Evolutionary conservation across 805 yeast species (phyloP), one percentile per base, ranked within the genome.

Genomic region (Candida jianshihensis): DNA sequence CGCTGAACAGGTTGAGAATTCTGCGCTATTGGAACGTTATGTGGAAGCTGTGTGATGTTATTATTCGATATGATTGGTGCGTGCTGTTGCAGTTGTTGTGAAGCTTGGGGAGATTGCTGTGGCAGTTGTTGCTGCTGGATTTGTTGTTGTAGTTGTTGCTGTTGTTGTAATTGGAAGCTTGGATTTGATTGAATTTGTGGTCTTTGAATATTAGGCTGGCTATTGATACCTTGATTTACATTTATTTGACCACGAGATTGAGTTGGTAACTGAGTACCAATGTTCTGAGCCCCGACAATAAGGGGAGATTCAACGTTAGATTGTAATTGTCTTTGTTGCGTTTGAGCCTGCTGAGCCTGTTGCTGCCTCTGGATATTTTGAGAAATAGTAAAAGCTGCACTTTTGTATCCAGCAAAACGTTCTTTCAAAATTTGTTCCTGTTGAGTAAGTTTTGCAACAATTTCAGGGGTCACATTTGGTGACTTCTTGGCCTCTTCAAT

Each of bases 381-480:
- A 4, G 46, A 34, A 6, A 47, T 22, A 11, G 31, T 21, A 22
- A 63, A 52, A 1, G 78, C 79, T 33, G 70, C 66, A 38, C 67
- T 66, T 40, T 70, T 72, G 46, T 70, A 75, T 32, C 70, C 70
- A 17, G 68, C 66, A 43, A 67, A 66, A 37, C 73, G 68, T 25
- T 57, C 59, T 39, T 61, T 69, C 44, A 72, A 50, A 26, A 71
- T 70, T 15, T 60, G 58, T 42, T 76, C 73, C 48, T 75, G 77
- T 35, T 64, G 66, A 12, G 64, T 63, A n/a, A 70, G 58, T 29
- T 62, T 62, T 5, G 64, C 55, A 26, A 66, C 39, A 35, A 68
- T 71, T 6, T 69, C 75, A 2, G 71, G 66, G 4, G 73, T 56
- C 16, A 72, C 45, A 20, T 59, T 61, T 10, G 67, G 64, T 26